A percentile compares a stretch with the other conserved stretches of the same genome.
These are phyloP conservation scores for Collybiopsis luxurians DNA, from an alignment of 768 basidiomycete genomes.

Conservation along the genomic window DNA sequence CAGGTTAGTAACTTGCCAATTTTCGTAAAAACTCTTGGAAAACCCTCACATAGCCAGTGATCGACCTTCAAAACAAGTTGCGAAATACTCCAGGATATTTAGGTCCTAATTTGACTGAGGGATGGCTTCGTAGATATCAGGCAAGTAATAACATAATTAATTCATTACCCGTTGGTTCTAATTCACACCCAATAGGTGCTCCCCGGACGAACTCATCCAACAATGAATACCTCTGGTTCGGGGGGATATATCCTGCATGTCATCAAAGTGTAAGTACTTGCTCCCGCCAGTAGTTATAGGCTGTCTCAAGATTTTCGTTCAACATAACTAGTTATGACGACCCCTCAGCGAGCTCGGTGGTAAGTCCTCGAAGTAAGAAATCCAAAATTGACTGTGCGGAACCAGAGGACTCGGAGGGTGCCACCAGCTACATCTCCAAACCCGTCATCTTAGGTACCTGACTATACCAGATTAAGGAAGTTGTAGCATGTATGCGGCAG, in stretches of 20 bases:
- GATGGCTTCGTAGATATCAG: slow-evolving; percentile 89
- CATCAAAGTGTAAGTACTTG: slow-evolving; percentile 73
- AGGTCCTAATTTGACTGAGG: slow-evolving; percentile 78
- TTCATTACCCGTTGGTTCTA: not conserved
- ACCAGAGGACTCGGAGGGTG: not conserved
- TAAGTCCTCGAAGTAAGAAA: slow-evolving; percentile 44
- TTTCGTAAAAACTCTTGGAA: no score
- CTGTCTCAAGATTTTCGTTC: not conserved
- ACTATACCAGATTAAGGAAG: no score
- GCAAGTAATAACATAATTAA: slow-evolving; percentile 24
- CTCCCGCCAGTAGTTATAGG: not conserved
- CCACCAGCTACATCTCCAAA: not conserved
- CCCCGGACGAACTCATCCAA: slow-evolving; percentile 95
- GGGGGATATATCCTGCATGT: slow-evolving; percentile 87
- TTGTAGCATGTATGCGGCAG: no score
- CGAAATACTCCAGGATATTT: slow-evolving; percentile 67
- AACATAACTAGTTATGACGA: slow-evolving; percentile 64
- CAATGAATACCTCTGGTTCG: slow-evolving; percentile 86
- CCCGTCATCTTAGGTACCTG: not conserved
- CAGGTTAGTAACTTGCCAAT: slow-evolving; percentile 57
- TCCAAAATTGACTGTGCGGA: slow-evolving; percentile 12
- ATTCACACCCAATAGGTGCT: slow-evolving; percentile 50
- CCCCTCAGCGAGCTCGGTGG: slow-evolving; percentile 53
- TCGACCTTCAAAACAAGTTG: slow-evolving; percentile 71
- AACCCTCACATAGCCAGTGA: slow-evolving; percentile 59